A percentile compares a stretch with the other conserved stretches of the same genome.
Conservation (phyloP, 1,139 yeast genomes). For the Saccharomycopsis crataegensis region DNA sequence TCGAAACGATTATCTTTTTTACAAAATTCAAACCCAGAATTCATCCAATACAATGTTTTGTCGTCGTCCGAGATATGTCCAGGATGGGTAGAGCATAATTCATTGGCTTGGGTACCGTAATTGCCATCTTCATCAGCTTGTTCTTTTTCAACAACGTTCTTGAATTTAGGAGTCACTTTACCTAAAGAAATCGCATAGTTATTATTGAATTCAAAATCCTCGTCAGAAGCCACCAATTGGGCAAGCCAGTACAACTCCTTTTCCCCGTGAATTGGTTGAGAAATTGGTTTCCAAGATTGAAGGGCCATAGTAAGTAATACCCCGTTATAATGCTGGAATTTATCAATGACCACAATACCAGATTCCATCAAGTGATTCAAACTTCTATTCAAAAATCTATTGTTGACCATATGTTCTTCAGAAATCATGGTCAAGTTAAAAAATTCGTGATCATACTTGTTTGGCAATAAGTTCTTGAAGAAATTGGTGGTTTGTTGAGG, state of each 20-base stretch:
- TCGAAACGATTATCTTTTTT: conserved; percentile 35
- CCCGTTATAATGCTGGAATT: conserved; percentile 35
- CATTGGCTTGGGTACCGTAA: conserved; percentile 28
- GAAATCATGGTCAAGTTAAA: conserved; percentile 34
- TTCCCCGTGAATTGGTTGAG: conserved; percentile 43
- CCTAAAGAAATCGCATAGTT: conserved; percentile 40
- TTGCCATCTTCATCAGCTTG: conserved; percentile 28
- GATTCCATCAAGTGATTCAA: conserved; percentile 41
- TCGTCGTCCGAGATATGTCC: conserved; percentile 40
- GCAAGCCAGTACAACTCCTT: conserved; percentile 59
- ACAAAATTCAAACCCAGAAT: conserved; percentile 48
- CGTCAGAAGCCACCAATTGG: conserved; percentile 40
- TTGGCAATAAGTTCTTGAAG: conserved; percentile 35
- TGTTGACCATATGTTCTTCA: conserved; percentile 28
- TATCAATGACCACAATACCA: conserved; percentile 40
- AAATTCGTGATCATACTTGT: conserved; percentile 31
- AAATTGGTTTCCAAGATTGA: conserved; percentile 34
- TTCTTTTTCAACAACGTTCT: conserved; percentile 25
- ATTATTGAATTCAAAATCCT: conserved; percentile 34
- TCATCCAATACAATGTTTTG: conserved; percentile 45
- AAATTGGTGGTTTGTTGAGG: conserved; percentile 31
- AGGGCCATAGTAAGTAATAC: conserved; percentile 31
- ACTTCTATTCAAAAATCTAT: conserved; percentile 31
- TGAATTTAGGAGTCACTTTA: conserved; percentile 29
- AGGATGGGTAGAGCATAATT: conserved; percentile 45